Conservation (phyloP, 805 yeast species). For the Myxozyma geophila region DNA sequence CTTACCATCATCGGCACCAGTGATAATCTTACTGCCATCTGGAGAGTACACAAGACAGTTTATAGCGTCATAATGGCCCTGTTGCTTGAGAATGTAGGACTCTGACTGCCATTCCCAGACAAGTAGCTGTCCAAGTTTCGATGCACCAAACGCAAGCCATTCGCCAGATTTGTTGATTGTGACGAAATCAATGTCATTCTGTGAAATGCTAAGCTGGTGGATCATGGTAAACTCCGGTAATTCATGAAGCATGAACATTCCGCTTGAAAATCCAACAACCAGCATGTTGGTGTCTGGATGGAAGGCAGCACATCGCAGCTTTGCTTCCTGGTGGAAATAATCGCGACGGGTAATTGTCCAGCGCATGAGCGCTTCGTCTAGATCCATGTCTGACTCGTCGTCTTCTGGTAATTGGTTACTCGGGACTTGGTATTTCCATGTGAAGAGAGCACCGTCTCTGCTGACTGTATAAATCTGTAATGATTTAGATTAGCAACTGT, state of each 20-base stretch:
- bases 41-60: constrained; percentile 87
- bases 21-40: constrained; percentile 88
- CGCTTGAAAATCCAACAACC: constrained; percentile 87
- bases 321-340: constrained; percentile 71
- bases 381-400: constrained; percentile 50
- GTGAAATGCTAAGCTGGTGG: constrained; percentile 91
- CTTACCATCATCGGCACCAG: constrained; percentile 96
- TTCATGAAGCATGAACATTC: constrained; percentile 90
- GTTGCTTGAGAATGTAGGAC: constrained; percentile 91
- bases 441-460: constrained; percentile 91
- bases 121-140: constrained; percentile 85
- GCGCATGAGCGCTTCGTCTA: constrained; percentile 45
- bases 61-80: constrained; percentile 93
- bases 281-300: constrained; percentile 71
- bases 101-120: constrained; percentile 99
- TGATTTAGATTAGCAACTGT: not conserved
- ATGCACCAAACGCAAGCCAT: constrained; percentile 95
- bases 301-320: constrained; percentile 80
- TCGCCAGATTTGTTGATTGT: constrained; percentile 83
- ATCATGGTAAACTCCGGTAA: constrained; percentile 76
- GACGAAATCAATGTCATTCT: constrained; percentile 82
- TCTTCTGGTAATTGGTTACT: constrained; percentile 53
- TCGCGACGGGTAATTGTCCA: constrained; percentile 87
- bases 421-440: constrained; percentile 81
- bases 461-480: constrained; percentile 76